Evolutionary conservation across 2,329 filamentous ascomycete species (phyloP).

Genomic region (Chaetomiaceae sp.): DNA sequence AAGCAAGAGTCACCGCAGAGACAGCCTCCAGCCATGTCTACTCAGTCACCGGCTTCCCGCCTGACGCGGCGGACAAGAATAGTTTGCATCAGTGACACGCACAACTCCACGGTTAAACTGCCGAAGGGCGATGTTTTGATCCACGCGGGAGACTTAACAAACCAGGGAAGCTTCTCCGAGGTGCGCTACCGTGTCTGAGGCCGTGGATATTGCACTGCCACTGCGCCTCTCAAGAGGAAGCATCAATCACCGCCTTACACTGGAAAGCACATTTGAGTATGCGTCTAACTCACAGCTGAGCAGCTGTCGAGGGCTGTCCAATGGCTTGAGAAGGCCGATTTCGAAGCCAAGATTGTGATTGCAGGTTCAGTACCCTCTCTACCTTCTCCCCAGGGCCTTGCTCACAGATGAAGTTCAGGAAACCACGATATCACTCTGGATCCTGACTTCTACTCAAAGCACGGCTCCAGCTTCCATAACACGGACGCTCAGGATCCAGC

Average conservation of each 20-base stretch:
- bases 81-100: slow-evolving; percentile 72
- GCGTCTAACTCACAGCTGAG: neutral
- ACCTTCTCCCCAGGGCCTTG: too few relatives aligned
- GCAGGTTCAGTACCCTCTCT: slow-evolving; percentile 43
- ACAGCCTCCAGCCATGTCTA: slow-evolving; percentile 5
- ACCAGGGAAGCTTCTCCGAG: slow-evolving; percentile 58
- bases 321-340: slow-evolving; percentile 63
- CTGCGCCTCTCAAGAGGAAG: too few relatives aligned
- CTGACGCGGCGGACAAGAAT: slow-evolving; percentile 51
- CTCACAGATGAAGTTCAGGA: slow-evolving; percentile 37
- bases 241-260: too few relatives aligned
- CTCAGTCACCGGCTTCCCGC: slow-evolving; percentile 1
- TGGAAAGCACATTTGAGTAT: too few relatives aligned
- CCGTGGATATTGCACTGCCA: too few relatives aligned
- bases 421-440: slow-evolving; percentile 74
- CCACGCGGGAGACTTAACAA: slow-evolving; percentile 71
- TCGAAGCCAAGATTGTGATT: slow-evolving; percentile 64
- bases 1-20: too few relatives aligned
- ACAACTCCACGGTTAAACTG: slow-evolving; percentile 59
- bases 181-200: too few relatives aligned
- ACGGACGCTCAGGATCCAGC: slow-evolving; percentile 46
- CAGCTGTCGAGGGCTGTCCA: slow-evolving; percentile 53
- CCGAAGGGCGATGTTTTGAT: slow-evolving; percentile 69
- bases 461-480: slow-evolving; percentile 51
- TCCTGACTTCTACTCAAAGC: slow-evolving; percentile 49